phyloP scores from a whole-genome alignment of 345 rosid genomes.

The Anacardium occidentale region DNA sequence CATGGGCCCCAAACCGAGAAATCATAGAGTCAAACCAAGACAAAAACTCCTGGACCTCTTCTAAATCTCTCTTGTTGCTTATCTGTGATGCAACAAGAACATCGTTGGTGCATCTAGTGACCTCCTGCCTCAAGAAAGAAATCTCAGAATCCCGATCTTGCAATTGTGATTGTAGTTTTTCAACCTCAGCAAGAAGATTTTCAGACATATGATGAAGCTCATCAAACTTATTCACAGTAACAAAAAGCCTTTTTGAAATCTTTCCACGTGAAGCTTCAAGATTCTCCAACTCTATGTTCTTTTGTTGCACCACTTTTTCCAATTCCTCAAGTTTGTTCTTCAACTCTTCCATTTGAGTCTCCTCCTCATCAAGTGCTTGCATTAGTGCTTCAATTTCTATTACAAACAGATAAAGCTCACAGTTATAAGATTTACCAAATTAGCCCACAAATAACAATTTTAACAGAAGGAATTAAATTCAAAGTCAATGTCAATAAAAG shows the following conservation, averaged over 20 bases:
- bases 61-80: slow-evolving; percentile 49
- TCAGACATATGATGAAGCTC: slow-evolving; percentile 92
- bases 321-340: slow-evolving; percentile 54
- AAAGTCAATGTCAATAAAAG: slow-evolving; percentile 18
- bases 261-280: slow-evolving; percentile 81
- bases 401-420: slow-evolving; percentile 14
- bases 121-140: slow-evolving; percentile 96
- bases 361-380: slow-evolving; percentile 99
- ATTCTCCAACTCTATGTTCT: slow-evolving; percentile 63
- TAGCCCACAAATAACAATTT: neutral
- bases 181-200: slow-evolving; percentile 76
- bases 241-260: slow-evolving; percentile 74
- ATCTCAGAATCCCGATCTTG: slow-evolving; percentile 87
- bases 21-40: slow-evolving; percentile 59
- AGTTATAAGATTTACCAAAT: slow-evolving; percentile 8
- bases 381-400: slow-evolving; percentile 87
- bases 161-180: slow-evolving; percentile 81
- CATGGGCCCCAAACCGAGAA: slow-evolving; percentile 43
- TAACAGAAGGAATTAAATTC: slow-evolving; percentile 14
- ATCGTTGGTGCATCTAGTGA: slow-evolving; percentile 88
- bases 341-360: slow-evolving; percentile 82
- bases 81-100: slow-evolving; percentile 74
- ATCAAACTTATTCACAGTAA: slow-evolving; percentile 81
- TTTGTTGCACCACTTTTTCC: slow-evolving; percentile 58
- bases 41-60: slow-evolving; percentile 55